Evolutionary conservation across 2,329 filamentous ascomycete species (phyloP).

Genomic region (Lasiodiplodia gonubiensis): DNA sequence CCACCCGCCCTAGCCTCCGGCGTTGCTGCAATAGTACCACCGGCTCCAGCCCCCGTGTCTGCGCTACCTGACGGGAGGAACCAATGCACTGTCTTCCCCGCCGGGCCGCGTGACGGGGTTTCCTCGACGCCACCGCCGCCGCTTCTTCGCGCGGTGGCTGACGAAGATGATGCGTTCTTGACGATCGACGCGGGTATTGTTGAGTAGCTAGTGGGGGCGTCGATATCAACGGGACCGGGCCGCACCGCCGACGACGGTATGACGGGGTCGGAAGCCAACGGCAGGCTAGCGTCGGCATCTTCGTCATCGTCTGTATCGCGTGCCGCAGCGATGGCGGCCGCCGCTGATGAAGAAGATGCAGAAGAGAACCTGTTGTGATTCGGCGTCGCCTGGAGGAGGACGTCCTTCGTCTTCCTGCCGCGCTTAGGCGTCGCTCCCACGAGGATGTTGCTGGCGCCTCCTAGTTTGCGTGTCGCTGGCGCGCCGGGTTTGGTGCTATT

Average conservation of each 20-base stretch:
- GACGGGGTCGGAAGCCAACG: slow-evolving; percentile 40
- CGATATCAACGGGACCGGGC: slow-evolving; percentile 34
- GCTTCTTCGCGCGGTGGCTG: slow-evolving; percentile 29
- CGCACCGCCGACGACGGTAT: slow-evolving; percentile 51
- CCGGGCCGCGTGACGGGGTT: slow-evolving; percentile 50
- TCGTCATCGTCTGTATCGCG: slow-evolving; percentile 30
- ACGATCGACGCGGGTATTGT: slow-evolving; percentile 34
- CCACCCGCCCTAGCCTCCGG: not conserved
- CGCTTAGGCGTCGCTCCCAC: slow-evolving; percentile 53
- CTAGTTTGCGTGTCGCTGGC: slow-evolving; percentile 16
- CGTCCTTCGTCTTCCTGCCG: slow-evolving; percentile 40
- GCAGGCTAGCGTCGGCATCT: slow-evolving; percentile 33
- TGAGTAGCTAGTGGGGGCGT: slow-evolving; percentile 35
- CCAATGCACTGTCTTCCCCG: slow-evolving; percentile 34
- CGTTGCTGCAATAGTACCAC: not conserved
- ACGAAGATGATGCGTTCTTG: not conserved
- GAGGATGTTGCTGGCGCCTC: slow-evolving; percentile 35
- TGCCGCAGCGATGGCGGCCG: slow-evolving; percentile 30
- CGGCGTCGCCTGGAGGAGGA: slow-evolving; percentile 31
- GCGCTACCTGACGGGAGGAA: not conserved
- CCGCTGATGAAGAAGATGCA: not conserved
- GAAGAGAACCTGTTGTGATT: not conserved
- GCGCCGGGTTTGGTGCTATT: not conserved
- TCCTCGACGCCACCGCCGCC: slow-evolving; percentile 44
- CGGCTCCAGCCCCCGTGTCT: not conserved